These are phyloP conservation scores for Hymenoscyphus fraxineus DNA, from an alignment of 2,329 filamentous ascomycete genomes.

Conservation along the genomic window DNA sequence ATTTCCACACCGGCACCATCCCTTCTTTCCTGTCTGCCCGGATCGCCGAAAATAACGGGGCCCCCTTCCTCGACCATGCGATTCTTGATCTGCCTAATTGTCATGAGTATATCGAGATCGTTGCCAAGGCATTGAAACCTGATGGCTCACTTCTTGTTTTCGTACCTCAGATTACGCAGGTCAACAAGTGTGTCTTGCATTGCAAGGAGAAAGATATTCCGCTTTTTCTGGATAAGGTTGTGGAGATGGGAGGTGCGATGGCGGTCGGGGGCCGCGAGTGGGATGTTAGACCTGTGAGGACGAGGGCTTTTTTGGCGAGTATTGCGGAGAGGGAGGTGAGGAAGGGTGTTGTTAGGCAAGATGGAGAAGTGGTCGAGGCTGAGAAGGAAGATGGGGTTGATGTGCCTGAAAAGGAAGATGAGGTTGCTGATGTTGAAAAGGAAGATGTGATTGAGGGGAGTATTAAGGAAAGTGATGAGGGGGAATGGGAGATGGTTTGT, in stretches of 20 bases:
- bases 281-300: conserved; percentile 53
- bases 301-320: conserved; percentile 28
- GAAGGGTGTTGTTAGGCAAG: neutral
- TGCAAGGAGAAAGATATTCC: conserved; percentile 53
- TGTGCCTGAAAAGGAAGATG: neutral
- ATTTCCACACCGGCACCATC: conserved; percentile 69
- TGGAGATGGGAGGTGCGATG: conserved; percentile 54
- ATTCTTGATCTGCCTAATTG: conserved; percentile 71
- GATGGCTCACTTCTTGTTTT: conserved; percentile 68
- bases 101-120: conserved; percentile 45
- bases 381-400: neutral
- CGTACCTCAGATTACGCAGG: conserved; percentile 74
- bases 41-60: conserved; percentile 38
- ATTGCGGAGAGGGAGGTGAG: conserved; percentile 10
- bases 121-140: conserved; percentile 56
- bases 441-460: conserved; percentile 1
- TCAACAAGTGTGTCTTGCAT: conserved; percentile 58
- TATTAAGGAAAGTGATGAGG: conserved; percentile 7
- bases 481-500: conserved; percentile 45
- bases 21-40: conserved; percentile 58
- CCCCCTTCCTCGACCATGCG: conserved; percentile 67
- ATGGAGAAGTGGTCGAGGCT: neutral
- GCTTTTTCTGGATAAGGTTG: conserved; percentile 51
- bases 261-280: conserved; percentile 54
- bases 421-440: neutral